Conservation (phyloP, 148 eudicot genomes). For the Arctostaphylos glauca region DNA sequence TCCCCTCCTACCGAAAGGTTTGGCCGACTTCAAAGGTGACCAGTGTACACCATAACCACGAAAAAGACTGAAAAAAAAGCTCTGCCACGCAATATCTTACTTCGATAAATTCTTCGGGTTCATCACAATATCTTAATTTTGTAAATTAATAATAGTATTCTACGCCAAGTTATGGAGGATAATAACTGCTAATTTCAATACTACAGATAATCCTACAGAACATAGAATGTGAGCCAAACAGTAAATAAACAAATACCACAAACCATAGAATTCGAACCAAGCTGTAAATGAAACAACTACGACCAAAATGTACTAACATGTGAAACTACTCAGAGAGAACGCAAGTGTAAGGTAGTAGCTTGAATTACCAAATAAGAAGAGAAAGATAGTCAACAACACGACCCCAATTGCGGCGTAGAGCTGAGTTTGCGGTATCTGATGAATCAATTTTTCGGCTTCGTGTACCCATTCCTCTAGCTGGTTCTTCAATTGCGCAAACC, state of each 20-base stretch:
- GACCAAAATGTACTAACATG: neutral
- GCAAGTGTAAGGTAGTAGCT: neutral
- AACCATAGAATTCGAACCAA: neutral
- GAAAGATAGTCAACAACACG: constrained; percentile 32
- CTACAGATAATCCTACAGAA: neutral
- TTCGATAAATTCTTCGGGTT: too few relatives aligned
- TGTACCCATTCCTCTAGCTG: constrained; percentile 27
- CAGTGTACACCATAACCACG: too few relatives aligned
- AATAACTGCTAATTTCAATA: neutral
- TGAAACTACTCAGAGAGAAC: neutral
- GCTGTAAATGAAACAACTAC: neutral
- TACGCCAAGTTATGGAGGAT: neutral
- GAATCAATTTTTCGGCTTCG: constrained; percentile 28
- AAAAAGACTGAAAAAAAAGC: too few relatives aligned
- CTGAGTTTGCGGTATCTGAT: constrained; percentile 39
- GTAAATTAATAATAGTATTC: too few relatives aligned
- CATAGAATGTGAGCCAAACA: neutral
- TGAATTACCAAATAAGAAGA: constrained; percentile 37
- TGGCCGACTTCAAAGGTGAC: too few relatives aligned
- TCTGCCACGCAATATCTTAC: too few relatives aligned
- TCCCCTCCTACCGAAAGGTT: too few relatives aligned
- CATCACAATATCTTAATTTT: neutral
- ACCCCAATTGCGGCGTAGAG: constrained; percentile 41
- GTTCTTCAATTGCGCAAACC: constrained; percentile 43
- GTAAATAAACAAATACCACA: neutral